Base-by-base conservation (phyloP, 495 filamentous ascomycete genomes). In the Thermochaetoides thermophila region DNA sequence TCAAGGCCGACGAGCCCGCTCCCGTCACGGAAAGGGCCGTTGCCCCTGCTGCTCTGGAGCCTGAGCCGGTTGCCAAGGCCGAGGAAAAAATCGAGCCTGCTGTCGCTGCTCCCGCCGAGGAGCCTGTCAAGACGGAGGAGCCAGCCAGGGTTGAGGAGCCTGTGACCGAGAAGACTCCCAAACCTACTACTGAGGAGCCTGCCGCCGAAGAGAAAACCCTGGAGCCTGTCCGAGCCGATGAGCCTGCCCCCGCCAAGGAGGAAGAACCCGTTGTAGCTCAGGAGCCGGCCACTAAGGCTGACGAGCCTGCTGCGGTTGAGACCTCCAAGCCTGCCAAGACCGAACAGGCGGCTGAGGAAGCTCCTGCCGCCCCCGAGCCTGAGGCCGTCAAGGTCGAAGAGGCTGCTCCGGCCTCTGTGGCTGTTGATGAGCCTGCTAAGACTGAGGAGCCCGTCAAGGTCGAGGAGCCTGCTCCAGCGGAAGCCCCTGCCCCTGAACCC, bases 401-500 rank as follows among this genome's bases (percentile, higher is more conserved):
- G 22, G 10, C 31, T 12, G 9, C n/a, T 34, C 5, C 23, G 3
- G 5, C 17, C 9, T 1, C n/a, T 26, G 32, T 8, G 19, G 1
- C 23, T 1, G 32, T 27, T 16, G 7, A 13, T 2, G 9, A 7
- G 4, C 1, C 21, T 16, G 14, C 11, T 3, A 14, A 7, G 9
- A 10, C 33, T 15, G 7, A 7, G 1, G 33, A 35, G 14, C 5
- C 21, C 0, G 14, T 12, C 7, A 13, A 15, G 23, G 22, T 28
- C 17, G 23, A 21, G 18, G 29, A 37, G 15, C 7, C 33, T 19
- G 12, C 29, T 4, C 7, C 28, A 20, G 22, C 8, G 7, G 29
- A 38, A 38, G 36, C 32, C 36, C 29, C 39, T 25, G 25, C 30
- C 17, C 12, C 24, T 34, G 31, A 34, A 17, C n/a, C n/a, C n/a